Conservation (phyloP, 352 stramenopile species). For the Pythium biforme region DNA sequence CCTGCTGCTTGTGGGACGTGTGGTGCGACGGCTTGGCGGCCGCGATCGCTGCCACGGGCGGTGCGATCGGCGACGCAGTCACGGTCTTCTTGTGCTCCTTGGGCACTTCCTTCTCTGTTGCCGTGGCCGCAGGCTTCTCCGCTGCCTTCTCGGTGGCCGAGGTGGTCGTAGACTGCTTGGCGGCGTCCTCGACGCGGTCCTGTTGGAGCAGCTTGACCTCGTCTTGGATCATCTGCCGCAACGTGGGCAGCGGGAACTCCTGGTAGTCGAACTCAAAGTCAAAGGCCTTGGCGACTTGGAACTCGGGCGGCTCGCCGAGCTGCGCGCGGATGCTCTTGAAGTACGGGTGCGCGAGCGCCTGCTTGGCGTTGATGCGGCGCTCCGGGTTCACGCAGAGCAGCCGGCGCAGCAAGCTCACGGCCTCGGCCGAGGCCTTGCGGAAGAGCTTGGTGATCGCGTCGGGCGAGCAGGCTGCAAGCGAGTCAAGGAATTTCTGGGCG, state of each 20-base stretch:
- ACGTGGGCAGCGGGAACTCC: constrained; percentile 50
- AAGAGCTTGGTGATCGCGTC: constrained; percentile 70
- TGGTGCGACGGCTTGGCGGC: constrained; percentile 6
- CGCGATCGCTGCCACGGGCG: constrained; percentile 2
- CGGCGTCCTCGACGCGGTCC: constrained; percentile 24
- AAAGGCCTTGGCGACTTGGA: constrained; percentile 62
- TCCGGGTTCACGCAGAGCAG: constrained; percentile 89
- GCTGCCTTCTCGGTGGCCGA: neutral
- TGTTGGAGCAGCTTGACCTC: constrained; percentile 72
- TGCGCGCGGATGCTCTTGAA: constrained; percentile 74
- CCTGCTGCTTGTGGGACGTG: constrained; percentile 15
- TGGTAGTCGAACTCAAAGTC: constrained; percentile 87
- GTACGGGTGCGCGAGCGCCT: constrained; percentile 92
- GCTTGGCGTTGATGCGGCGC: constrained; percentile 86
- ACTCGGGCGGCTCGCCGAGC: constrained; percentile 65
- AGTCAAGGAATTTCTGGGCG: constrained; percentile 74
- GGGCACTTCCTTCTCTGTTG: constrained; percentile 1
- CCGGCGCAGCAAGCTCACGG: constrained; percentile 58
- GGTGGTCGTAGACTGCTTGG: too few relatives aligned
- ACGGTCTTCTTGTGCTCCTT: constrained; percentile 24
- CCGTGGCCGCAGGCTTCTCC: neutral
- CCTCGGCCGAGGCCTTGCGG: constrained; percentile 63
- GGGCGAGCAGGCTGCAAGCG: constrained; percentile 65
- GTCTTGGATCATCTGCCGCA: constrained; percentile 74
- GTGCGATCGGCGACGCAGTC: constrained; percentile 12